Conservation (phyloP, 192 early-diverging fungal genomes). For the Backusella tarrabulga region DNA sequence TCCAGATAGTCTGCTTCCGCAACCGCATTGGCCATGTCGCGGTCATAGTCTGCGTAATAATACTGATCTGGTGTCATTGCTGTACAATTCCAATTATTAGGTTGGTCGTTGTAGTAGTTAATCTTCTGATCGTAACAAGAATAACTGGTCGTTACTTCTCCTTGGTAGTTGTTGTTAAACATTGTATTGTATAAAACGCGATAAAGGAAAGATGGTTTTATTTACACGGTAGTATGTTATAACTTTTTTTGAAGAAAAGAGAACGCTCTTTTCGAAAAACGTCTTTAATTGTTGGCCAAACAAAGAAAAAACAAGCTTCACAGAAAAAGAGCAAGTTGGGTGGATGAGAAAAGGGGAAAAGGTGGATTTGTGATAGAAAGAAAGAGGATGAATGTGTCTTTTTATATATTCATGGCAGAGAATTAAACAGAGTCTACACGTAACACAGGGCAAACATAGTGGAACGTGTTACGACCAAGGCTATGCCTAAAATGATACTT, state of each 20-base stretch:
- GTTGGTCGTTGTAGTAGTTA: neutral
- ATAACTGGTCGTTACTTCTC: neutral
- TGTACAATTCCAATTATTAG: neutral
- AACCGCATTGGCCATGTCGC: neutral
- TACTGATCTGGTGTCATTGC: neutral
- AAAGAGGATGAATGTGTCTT: neutral
- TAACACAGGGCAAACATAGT: neutral
- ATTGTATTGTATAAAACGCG: neutral
- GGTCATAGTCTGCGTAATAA: neutral
- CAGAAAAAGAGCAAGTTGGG: neutral
- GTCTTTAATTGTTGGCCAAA: neutral
- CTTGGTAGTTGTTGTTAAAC: neutral
- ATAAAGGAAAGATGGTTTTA: neutral
- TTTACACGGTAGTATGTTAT: neutral
- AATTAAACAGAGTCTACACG: neutral
- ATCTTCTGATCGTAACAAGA: neutral
- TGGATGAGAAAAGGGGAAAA: neutral
- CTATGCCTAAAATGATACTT: neutral
- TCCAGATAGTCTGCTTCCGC: neutral
- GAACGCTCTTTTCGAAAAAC: neutral
- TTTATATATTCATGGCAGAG: neutral
- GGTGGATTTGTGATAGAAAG: neutral
- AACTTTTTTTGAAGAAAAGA: neutral
- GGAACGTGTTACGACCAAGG: neutral
- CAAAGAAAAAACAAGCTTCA: neutral